phyloP scores from a whole-genome alignment of 2,329 filamentous ascomycete species.

The Microcera coccophila region DNA sequence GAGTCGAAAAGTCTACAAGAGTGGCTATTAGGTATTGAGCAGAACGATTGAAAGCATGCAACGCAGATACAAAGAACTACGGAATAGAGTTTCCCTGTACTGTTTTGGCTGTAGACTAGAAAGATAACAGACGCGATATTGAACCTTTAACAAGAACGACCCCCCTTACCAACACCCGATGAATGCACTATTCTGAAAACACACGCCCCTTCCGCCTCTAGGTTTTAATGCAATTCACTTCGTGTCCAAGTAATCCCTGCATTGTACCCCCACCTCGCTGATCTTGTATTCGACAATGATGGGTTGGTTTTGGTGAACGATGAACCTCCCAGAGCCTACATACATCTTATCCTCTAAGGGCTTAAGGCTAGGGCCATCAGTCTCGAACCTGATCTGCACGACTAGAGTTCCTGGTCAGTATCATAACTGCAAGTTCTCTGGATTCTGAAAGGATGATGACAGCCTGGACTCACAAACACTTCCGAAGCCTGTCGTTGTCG shows the following conservation, averaged over 20 bases:
- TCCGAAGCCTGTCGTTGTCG: conserved; percentile 38
- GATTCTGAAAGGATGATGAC: neutral
- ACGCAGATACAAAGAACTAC: conserved; percentile 19
- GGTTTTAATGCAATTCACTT: neutral
- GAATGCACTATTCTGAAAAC: conserved; percentile 18
- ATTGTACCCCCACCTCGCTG: conserved; percentile 34
- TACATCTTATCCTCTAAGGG: conserved; percentile 37
- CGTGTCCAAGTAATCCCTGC: conserved; percentile 12
- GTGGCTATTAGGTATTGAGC: conserved; percentile 15
- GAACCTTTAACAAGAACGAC: conserved; percentile 14
- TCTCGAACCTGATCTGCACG: conserved; percentile 38
- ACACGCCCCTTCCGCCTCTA: neutral
- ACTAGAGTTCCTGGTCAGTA: conserved; percentile 23
- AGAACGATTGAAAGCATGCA: conserved; percentile 15
- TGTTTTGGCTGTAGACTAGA: conserved; percentile 12
- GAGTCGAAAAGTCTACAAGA: conserved; percentile 18
- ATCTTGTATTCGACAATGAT: conserved; percentile 42
- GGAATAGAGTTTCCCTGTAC: conserved; percentile 19
- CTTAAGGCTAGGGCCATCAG: conserved; percentile 33
- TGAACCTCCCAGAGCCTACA: conserved; percentile 40
- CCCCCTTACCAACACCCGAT: conserved; percentile 19
- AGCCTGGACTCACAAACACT: conserved; percentile 34
- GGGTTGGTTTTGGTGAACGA: conserved; percentile 32
- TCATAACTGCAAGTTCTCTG: neutral
- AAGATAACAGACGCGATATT: conserved; percentile 11